Evolutionary conservation across 225 moss, liverwort and hornwort genomes (phyloP), one percentile per base, ranked within the genome.

Genomic region (Rhytidiadelphus loreus): DNA sequence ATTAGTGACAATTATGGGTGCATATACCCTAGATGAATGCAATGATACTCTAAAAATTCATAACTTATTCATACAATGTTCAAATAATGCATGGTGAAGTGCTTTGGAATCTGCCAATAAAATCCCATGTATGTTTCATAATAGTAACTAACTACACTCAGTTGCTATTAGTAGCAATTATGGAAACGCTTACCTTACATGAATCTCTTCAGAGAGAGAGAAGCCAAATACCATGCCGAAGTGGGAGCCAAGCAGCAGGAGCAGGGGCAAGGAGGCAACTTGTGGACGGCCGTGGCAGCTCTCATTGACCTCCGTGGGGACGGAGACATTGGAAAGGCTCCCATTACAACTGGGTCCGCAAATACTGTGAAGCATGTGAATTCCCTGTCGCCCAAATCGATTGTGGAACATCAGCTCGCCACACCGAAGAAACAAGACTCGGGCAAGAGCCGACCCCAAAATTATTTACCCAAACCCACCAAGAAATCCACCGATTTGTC

Each of bases 401-500:
- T 35, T 7, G 55, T 12, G 46, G 88, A 88, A 3, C 83, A 87
- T 28, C 80, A 83, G 24, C 88, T 88, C 14, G 26, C 83, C 65
- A 57, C 83, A 35, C 66, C 77, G 1, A 88, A 77, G 83, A 88
- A 84, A 48, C 88, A 48, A 48, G 83, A 83, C 12, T 25, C 20
- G 1, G 46, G 28, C 35, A 88, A 88, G 68, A 37, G 14, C 16
- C 77, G 83, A 15, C 29, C 44, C 3, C 64, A 28, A 12, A 58
- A 88, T 3, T 77, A 75, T 23, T 22, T 88, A 7, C 83, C 77
- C 24, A 88, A 88, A 66, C 30, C 65, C 30, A 12, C 39, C 66
- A 88, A 88, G 77, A 88, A 84, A 58, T 30, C 88, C 15, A 77
- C 83, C n/a, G 88, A 88, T 37, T 58, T 88, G 88, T 77, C 83